Conservation (phyloP, 306 rosid species). For the Sechiopsis laciniata region DNA sequence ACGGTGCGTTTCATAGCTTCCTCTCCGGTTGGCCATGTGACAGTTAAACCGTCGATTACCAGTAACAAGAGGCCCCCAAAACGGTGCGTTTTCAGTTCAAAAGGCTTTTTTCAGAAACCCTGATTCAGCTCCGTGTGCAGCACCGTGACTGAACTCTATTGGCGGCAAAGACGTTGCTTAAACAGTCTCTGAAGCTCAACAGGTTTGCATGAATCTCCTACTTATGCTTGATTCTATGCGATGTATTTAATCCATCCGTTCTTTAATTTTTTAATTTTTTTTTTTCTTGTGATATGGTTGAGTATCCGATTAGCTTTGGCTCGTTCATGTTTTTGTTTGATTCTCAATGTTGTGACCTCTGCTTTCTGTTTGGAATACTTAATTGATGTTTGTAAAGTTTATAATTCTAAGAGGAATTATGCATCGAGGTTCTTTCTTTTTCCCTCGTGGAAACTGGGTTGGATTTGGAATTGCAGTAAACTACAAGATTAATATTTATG, state of each 20-base stretch:
- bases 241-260: too few species aligned
- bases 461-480: neutral
- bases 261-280: too few species aligned
- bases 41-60: too few species aligned
- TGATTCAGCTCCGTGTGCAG: neutral
- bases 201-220: neutral
- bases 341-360: neutral
- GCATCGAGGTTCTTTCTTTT: neutral
- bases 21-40: neutral
- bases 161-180: conserved; percentile 15
- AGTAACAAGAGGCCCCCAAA: neutral
- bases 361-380: neutral
- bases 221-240: neutral
- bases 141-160: neutral
- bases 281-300: too few species aligned
- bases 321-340: neutral
- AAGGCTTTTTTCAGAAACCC: conserved; percentile 9
- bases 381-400: neutral
- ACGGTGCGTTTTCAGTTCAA: neutral
- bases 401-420: neutral
- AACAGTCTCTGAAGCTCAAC: conserved; percentile 7
- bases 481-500: neutral
- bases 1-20: conserved; percentile 15
- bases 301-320: too few species aligned
- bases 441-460: neutral